Conservation (phyloP, 129 eudicot species). For the Pittosporum tobira region DNA sequence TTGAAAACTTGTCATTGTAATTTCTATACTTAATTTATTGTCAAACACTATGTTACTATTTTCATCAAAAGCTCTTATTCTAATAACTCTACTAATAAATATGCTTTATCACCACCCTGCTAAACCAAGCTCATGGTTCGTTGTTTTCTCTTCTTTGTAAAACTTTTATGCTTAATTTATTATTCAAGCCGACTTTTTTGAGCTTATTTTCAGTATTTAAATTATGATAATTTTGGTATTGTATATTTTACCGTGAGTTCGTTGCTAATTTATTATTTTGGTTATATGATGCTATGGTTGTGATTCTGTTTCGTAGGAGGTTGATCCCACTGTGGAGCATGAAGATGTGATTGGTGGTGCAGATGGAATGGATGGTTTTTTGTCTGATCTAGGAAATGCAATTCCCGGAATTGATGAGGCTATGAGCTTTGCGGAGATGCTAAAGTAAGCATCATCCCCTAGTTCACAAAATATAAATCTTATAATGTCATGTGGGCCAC, state of each 20-base stretch:
- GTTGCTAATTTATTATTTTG: neutral
- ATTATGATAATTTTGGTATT: neutral
- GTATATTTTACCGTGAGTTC: neutral
- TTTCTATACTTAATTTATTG: too few relatives aligned
- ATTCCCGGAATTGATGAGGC: constrained; percentile 99
- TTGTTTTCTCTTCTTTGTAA: too few relatives aligned
- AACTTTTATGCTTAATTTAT: too few relatives aligned
- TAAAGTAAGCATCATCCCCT: constrained; percentile 50
- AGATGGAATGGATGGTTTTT: constrained; percentile 69
- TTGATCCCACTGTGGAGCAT: constrained; percentile 82
- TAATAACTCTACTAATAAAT: too few relatives aligned
- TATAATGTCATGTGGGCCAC: neutral
- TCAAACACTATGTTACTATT: too few relatives aligned
- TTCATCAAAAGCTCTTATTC: too few relatives aligned
- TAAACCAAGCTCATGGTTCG: too few relatives aligned
- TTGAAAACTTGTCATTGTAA: too few relatives aligned
- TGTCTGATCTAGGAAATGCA: constrained; percentile 86
- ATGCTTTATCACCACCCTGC: too few relatives aligned
- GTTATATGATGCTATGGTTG: constrained; percentile 10
- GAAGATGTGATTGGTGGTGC: constrained; percentile 45
- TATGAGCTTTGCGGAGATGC: constrained; percentile 98
- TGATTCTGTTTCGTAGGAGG: constrained; percentile 52
- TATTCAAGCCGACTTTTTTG: too few relatives aligned
- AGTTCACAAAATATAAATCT: neutral
- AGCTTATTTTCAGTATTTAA: too few relatives aligned